Evolutionary conservation across 345 rosid species (phyloP), one percentile per base, ranked within the genome.

Genomic region (Lagerstroemia speciosa): DNA sequence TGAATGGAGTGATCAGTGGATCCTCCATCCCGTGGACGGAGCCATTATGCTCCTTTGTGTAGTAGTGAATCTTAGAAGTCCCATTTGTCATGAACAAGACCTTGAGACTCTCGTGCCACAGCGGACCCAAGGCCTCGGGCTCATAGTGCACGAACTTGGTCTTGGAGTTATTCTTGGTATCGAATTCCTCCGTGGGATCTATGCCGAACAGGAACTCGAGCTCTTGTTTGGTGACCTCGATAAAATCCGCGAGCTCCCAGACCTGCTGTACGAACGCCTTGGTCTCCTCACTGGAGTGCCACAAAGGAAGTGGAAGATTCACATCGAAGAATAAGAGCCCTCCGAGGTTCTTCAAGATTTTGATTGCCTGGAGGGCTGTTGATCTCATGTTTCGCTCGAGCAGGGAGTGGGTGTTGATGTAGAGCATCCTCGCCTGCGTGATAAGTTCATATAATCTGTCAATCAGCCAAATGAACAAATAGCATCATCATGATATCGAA

Each of bases 151-250:
- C 71, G 82, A 93, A 93, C 82, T 90, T 91, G 15, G 85, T 82
- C 48, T 68, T 75, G 2, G 74, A 82, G 43, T 87, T 93, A 70
- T 83, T 77, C 60, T 78, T 75, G 27, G 94, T 82, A 81, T 90
- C 89, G 16, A 85, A 87, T 73, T 89, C 96, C 83, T 90, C 94
- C 22, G 68, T 61, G 27, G 96, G 78, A 67, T 81, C 66, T 33
- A 93, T 90, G 53, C 88, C 91, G 43, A 92, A 87, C 12, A 90
- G 78, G 78, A 90, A 93, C 76, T 90, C 98, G 41, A 93, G 86
- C 67, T 93, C 98, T 78, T 90, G 93, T 83, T 87, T 93, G 2
- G 98, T 90, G 58, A 90, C 80, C 83, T 90, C 98, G 32, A 86
- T 81, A 43, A 89, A 3, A 65, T 93, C 80, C 22, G 96, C 96